Base-by-base conservation (phyloP, 768 basidiomycete genomes). In the Psilocybe cubensis region DNA sequence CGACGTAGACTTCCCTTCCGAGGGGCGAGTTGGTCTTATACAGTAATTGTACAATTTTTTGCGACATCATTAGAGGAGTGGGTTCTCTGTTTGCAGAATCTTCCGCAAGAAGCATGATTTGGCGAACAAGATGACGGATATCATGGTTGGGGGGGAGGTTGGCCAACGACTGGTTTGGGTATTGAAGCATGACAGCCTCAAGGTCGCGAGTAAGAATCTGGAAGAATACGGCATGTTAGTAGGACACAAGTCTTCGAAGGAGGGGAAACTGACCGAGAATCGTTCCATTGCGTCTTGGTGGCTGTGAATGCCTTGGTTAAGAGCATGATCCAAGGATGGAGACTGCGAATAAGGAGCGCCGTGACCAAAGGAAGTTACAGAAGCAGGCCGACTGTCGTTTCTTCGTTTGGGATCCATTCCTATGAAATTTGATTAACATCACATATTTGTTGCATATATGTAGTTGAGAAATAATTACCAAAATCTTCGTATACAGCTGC, bases 401-500 rank as follows among this genome's bases (percentile, higher is more conserved):
- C 81, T 79, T 18, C 86, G 81, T 72, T 85, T 85, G 33, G 80
- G 58, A 60, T 90, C 89, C 33, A 83, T 49, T 12, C 61, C 63
- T 64, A 48, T 7, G 17, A 33, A 71, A 61, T 77, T 79, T 86
- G 58, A 9, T 27, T 41, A 55, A 10, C n/a, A 61, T 46, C 55
- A 61, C 68, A 54, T 65, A 60, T 56, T 40, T 28, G 41, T n/a
- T 27, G 29, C 20, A 53, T 23, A 25, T 18, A 46, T 27, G 12
- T n/a, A n/a, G n/a, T n/a, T n/a, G n/a, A 10, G 11, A 38, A n/a
- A 23, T 9, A 17, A 54, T 33, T 60, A 85, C 94, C 89, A 62
- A 99, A 98, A 69, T 99, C 97, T 64, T 98, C 95, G 73, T 99
- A 99, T 10, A 99, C 94, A 45, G 85, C 83, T 31, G 87, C 74